Base-by-base conservation (phyloP, 768 basidiomycete species). In the Xerocomus spinulosus region DNA sequence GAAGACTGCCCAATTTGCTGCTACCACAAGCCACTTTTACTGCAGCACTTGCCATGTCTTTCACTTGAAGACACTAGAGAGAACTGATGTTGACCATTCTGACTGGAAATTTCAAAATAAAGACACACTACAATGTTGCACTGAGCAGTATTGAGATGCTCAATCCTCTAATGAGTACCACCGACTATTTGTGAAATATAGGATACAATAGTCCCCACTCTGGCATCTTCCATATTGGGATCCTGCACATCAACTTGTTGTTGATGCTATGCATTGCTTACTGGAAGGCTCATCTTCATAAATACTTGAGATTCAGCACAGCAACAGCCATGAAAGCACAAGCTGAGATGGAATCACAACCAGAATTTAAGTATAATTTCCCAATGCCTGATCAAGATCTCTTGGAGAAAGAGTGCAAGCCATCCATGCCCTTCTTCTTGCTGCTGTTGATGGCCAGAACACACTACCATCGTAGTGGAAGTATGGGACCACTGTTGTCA, bases 11-110 rank as follows among this genome's bases (percentile, higher is more conserved):
- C 63, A 60, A 10, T 13, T 63, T 14, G 65, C 66, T 3, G 45
- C 52, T 13, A 34, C 42, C 12, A 44, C 43, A 2, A 59, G 60
- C 6, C 48, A 68, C 23, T 55, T 59, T 20, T 71, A 58, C 42
- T 72, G 70, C 50, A 56, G 57, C 9, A 46, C 65, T 5, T 72
- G 71, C 25, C 24, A 60, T 4, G 58, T 58, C 40, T 45, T 17
- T 28, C 49, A 56, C 17, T 34, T 43, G 2, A 10, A 10, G 5
- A 50, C 44, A 2, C 37, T 50, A 2, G 40, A 46, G 3, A 33
- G 40, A 28, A 53, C 44, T n/a, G 53, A 49, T 33, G 13, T 43
- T 3, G 9, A 41, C 12, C 15, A 42, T 5, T 5, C 9, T 0
- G 39, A 46, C 39, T 42, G 51, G 53, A 41, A 34, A 15, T n/a